Base-by-base conservation (phyloP, 768 basidiomycete species). In the Pleurotus ostreatus region DNA sequence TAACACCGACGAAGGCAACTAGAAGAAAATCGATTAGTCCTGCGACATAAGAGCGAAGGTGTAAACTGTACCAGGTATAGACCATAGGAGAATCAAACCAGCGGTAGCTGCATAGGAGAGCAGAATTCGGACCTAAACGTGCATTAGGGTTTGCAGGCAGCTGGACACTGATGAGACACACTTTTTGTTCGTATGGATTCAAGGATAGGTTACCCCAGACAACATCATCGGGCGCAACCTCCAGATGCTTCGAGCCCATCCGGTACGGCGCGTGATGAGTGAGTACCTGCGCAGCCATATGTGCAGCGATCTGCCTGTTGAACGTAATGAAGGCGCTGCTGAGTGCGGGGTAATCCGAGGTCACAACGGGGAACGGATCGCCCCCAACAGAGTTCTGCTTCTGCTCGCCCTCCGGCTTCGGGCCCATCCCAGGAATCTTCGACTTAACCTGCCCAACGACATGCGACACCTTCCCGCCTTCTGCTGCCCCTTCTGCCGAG, bases 231-330 rank as follows among this genome's bases (percentile, higher is more conserved):
- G 95, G 94, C 0, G 88, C 80, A 52, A 96, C 85, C 68, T 97
- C 95, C 40, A 87, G 79, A 65, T 85, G 89, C 49, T 84, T 83
- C 15, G 40, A 25, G 52, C 73, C 80, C 93, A 98, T 97, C 13
- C 82, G 74, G 62, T 91, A 92, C 22, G 92, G 92, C 51, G 85
- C 82, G 65, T 95, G 86, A 69, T 95, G 90, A 5, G 83, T 73
- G 41, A 95, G 71, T 3, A 77, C 74, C 70, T 94, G 86, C 37
- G 80, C 79, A 1, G 90, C 93, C 68, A 98, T 74, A 70, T 98
- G 94, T 15, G 95, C 94, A 2, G 91, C 89, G 59, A 97, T 90
- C 74, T 98, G 96, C 61, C 84, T 79, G 69, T 94, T 85, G 79
- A 98, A 98, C 18, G 89, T 86, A 57, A 98, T 78, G 68, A 98